Base-by-base conservation (phyloP, 2,329 filamentous ascomycete species). In the Cladobotryum mycophilum region DNA sequence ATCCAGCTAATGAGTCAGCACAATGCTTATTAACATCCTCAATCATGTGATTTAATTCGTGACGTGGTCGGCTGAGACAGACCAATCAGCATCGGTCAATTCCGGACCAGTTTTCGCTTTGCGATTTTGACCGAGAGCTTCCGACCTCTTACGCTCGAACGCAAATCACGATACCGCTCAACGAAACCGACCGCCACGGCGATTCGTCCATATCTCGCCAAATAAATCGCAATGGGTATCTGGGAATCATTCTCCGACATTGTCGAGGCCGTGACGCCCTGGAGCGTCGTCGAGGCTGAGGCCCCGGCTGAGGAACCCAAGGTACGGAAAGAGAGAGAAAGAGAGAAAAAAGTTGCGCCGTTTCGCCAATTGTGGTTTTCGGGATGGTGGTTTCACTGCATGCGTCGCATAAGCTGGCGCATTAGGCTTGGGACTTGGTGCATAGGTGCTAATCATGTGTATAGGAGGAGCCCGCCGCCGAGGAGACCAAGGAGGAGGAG, bases 221-320 rank as follows among this genome's bases (percentile, higher is more conserved):
- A 44, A 48, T 62, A 56, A 61, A 64, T 68, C 72, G 70, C 69
- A 70, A 85, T 85, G 82, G 81, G 80, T 74, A 76, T 85, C 73
- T 84, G 81, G 79, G 80, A 84, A 69, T 71, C 76, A 60, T 76
- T 83, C 64, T 76, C 74, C 64, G 82, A 85, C 66, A 72, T 85
- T 66, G 71, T 83, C 64, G 80, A 84, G 71, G 81, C 81, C 56
- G 81, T 78, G 60, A 75, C 77, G 72, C 82, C 82, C 67, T 85
- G 82, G 82, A 75, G 73, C 67, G 76, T 76, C 59, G 81, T 76
- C 60, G 78, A 85, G 68, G 82, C 82, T 60, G 82, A 85, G 72
- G 81, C 81, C 77, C 75, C 82, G 76, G 73, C 83, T 76, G 74
- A 82, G 81, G 74, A 80, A 74, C 70, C 76, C 77, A 68, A 76